phyloP scores from a whole-genome alignment of 441 rosid species.

The Gossypium davidsonii region DNA sequence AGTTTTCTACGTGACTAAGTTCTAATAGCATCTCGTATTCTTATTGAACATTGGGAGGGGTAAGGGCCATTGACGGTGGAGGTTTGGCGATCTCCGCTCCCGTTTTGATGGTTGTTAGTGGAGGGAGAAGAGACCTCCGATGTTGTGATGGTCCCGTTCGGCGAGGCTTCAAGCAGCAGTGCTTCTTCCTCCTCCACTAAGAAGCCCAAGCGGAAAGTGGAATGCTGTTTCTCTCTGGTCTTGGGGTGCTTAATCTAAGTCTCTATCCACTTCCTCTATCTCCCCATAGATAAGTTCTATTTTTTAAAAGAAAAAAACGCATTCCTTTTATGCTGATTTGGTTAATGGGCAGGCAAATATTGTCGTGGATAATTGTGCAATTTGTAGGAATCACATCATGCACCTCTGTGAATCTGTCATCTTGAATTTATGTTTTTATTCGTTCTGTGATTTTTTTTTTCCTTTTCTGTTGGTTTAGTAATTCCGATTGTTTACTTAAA shows the following conservation, averaged over 20 bases:
- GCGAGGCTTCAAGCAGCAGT: slow-evolving; percentile 54
- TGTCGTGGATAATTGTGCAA: slow-evolving; percentile 84
- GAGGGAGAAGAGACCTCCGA: slow-evolving; percentile 37
- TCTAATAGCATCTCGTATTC: no score
- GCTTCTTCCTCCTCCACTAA: slow-evolving; percentile 43
- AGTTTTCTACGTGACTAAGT: no score
- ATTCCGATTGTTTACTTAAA: no score
- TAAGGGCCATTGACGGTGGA: no score
- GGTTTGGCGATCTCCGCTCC: no score
- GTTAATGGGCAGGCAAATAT: slow-evolving; percentile 41
- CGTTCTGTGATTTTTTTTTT: neutral
- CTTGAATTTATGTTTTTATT: neutral
- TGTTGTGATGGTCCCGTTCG: slow-evolving; percentile 56
- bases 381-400: slow-evolving; percentile 87
- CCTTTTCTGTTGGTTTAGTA: no score
- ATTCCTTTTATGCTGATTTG: neutral
- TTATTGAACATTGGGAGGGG: no score
- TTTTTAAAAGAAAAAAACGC: neutral
- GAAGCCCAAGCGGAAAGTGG: slow-evolving; percentile 91
- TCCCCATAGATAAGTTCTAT: neutral
- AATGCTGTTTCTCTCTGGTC: slow-evolving; percentile 91
- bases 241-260: slow-evolving; percentile 52
- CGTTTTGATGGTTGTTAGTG: no score
- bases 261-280: neutral
- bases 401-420: slow-evolving; percentile 63